Evolutionary conservation across 2,329 filamentous ascomycete species (phyloP).

Genomic region (Cladophialophora exuberans): DNA sequence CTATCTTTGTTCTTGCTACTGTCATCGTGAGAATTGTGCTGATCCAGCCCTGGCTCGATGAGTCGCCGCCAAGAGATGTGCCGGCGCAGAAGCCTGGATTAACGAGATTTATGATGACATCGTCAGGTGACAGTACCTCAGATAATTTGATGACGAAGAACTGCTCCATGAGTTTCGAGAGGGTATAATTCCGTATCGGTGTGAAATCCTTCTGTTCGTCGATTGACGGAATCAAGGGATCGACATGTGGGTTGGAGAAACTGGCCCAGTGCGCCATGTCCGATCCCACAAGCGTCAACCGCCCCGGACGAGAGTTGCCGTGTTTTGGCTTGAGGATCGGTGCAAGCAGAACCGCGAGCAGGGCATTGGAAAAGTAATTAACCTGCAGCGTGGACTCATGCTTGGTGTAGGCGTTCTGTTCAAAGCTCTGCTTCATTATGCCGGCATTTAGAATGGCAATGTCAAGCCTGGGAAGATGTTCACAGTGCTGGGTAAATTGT

Average conservation of each 20-base stretch:
- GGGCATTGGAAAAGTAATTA: slow-evolving; percentile 34
- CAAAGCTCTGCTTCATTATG: slow-evolving; percentile 32
- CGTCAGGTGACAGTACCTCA: slow-evolving; percentile 42
- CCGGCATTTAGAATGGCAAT: slow-evolving; percentile 53
- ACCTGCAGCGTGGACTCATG: slow-evolving; percentile 48
- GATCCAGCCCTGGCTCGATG: not conserved
- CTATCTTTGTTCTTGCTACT: slow-evolving; percentile 38
- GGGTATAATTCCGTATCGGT: slow-evolving; percentile 30
- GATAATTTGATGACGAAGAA: slow-evolving; percentile 42
- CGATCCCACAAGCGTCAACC: no score
- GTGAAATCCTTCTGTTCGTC: slow-evolving; percentile 36
- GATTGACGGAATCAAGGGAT: no score
- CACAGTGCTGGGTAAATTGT: slow-evolving; percentile 43
- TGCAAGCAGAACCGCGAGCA: slow-evolving; percentile 34
- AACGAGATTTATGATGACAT: slow-evolving; percentile 50
- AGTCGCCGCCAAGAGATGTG: slow-evolving; percentile 42
- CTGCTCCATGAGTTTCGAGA: slow-evolving; percentile 40
- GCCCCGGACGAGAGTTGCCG: not conserved
- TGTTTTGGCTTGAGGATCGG: slow-evolving; percentile 36
- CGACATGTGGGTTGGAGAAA: no score
- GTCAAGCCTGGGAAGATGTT: slow-evolving; percentile 45
- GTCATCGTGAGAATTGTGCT: slow-evolving; percentile 30
- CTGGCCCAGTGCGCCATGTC: no score
- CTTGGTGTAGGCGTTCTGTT: slow-evolving; percentile 36
- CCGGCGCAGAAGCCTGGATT: slow-evolving; percentile 51